Conservation (phyloP, 2,329 filamentous ascomycete genomes). For the Ciborinia camelliae region DNA sequence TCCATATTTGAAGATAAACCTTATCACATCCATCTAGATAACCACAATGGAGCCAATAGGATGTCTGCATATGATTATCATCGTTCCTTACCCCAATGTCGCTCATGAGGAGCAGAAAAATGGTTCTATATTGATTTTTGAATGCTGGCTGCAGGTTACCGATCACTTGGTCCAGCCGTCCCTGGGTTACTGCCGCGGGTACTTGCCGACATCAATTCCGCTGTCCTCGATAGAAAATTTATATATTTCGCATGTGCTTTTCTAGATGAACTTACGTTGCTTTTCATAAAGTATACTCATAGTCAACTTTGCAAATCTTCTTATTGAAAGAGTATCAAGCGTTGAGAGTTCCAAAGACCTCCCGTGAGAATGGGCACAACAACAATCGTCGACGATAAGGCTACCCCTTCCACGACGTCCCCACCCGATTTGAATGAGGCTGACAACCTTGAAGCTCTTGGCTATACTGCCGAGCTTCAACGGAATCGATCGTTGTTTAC, state of each 20-base stretch:
- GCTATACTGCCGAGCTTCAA: constrained; percentile 55
- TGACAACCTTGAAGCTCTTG: constrained; percentile 40
- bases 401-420: not conserved
- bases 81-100: not conserved
- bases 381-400: constrained; percentile 20
- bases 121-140: not conserved
- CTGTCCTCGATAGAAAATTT: not conserved
- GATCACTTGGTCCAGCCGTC: not conserved
- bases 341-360: not conserved
- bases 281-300: not conserved
- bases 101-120: not conserved
- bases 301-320: not conserved
- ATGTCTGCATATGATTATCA: not conserved
- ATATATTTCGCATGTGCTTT: not conserved
- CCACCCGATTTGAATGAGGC: constrained; percentile 24
- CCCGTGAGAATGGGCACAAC: not conserved
- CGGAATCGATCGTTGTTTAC: constrained; percentile 59
- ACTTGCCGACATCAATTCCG: not conserved
- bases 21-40: constrained; percentile 18
- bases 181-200: not conserved
- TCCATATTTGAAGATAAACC: constrained; percentile 9
- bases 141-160: not conserved
- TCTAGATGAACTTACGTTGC: not conserved
- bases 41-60: not conserved
- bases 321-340: not conserved